Base-by-base conservation (phyloP, 129 eudicot species). In the Pittosporum tobira region DNA sequence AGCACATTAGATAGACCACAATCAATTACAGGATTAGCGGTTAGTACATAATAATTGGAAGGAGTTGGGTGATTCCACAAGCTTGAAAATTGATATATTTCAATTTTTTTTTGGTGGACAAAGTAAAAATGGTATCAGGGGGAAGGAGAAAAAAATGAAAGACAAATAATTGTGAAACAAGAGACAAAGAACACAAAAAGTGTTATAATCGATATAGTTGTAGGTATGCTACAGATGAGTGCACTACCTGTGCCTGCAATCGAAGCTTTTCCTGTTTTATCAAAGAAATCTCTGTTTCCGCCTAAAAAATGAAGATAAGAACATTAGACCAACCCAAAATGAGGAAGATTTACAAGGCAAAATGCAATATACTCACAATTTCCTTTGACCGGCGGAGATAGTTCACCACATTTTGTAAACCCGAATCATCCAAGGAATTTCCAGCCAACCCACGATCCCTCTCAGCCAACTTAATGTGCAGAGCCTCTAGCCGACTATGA, bases 301-400 rank as follows among this genome's bases (percentile, higher is more conserved):
- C 77, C 78, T 73, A 67, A 2, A 29, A 59, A 13, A 15, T 4
- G 22, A 5, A 51, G 5, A 16, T 10, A 48, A 48, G 36, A 58
- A 51, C 11, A 59, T 25, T 14, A 47, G 44, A 8, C 21, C 9
- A 51, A 9, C 25, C 2, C 26, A 0, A 59, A 48, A 25, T 2
- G 8, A 9, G 36, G 14, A 34, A 11, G 55, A 19, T 37, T 1
- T 1, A 22, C 10, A 21, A 29, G 5, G 5, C 10, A 6, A 20
- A 3, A 47, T 45, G 11, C 15, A 37, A 40, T 1, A 54, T 20
- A 27, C 78, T 66, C 64, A 73, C 90, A 31, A 91, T 87, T 66
- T 91, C 99, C 75, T 91, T 91, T 2, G 99, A 80, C 49, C 96
- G 85, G 1, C 99, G 80, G 24, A 91, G 84, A 79, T 91, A 91